Conservation (phyloP, 495 filamentous ascomycete genomes). For the Aspergillus sparsus region DNA sequence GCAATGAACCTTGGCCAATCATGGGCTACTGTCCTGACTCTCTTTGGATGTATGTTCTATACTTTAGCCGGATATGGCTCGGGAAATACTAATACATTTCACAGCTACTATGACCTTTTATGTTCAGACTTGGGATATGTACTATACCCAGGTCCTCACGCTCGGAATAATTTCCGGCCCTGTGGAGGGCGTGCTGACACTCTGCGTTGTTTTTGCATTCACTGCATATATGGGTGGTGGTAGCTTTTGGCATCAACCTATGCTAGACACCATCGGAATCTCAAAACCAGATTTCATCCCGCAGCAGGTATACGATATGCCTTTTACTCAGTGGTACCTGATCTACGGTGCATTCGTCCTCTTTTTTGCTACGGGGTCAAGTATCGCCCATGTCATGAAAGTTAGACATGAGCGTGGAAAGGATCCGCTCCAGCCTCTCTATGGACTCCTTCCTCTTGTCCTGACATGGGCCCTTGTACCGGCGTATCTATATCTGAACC, state of each 20-base stretch:
- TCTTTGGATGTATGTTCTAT: constrained; percentile 72
- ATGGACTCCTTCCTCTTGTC: constrained; percentile 80
- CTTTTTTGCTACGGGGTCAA: constrained; percentile 72
- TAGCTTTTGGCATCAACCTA: constrained; percentile 86
- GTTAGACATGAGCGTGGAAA: constrained; percentile 73
- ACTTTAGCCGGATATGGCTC: too few species aligned
- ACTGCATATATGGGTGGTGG: constrained; percentile 84
- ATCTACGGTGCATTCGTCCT: constrained; percentile 84
- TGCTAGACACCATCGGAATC: constrained; percentile 72
- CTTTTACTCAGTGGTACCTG: constrained; percentile 90
- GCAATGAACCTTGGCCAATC: constrained; percentile 90
- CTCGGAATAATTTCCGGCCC: constrained; percentile 91
- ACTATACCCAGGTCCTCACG: constrained; percentile 93
- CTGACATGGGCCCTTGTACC: constrained; percentile 72
- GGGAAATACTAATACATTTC: constrained; percentile 23
- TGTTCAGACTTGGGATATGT: constrained; percentile 98
- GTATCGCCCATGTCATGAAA: constrained; percentile 78
- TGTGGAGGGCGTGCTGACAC: constrained; percentile 88
- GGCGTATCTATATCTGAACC: constrained; percentile 79
- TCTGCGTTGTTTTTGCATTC: constrained; percentile 79
- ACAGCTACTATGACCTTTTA: constrained; percentile 87
- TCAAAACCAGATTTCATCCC: constrained; percentile 66
- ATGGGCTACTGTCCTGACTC: constrained; percentile 81
- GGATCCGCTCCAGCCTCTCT: constrained; percentile 67
- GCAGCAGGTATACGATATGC: constrained; percentile 66